phyloP scores from a whole-genome alignment of 164 flowering plant genomes.

The Echeveria elegans region DNA sequence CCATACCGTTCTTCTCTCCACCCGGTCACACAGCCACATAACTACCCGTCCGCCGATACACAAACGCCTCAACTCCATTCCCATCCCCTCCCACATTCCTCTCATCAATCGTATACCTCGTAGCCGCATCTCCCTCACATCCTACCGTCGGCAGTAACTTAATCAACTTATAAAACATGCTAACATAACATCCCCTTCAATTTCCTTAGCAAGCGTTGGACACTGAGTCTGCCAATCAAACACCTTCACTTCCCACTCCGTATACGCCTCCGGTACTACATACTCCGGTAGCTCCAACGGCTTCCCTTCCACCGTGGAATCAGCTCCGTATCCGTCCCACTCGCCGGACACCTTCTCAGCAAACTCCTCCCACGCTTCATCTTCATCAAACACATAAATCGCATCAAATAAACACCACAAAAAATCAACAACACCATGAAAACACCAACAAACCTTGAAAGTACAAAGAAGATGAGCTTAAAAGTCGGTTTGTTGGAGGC shows the following conservation, averaged over 20 bases:
- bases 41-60: constrained; percentile 57
- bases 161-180: constrained; percentile 52
- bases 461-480: background rate
- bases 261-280: constrained; percentile 86
- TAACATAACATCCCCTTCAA: constrained; percentile 10
- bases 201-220: constrained; percentile 67
- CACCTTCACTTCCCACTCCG: constrained; percentile 94
- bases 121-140: constrained; percentile 99
- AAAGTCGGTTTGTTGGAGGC: background rate
- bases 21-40: constrained; percentile 67
- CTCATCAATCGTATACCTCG: constrained; percentile 47
- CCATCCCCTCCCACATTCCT: constrained; percentile 40
- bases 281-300: constrained; percentile 80
- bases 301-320: constrained; percentile 55
- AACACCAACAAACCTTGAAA: background rate
- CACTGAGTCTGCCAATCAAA: constrained; percentile 98
- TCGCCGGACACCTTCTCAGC: constrained; percentile 77
- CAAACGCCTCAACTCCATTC: constrained; percentile 42
- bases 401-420: too few species aligned
- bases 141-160: constrained; percentile 91
- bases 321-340: constrained; percentile 96
- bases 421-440: background rate
- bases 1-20: constrained; percentile 15
- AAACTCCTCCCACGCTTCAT: constrained; percentile 66
- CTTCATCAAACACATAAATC: background rate